Base-by-base conservation (phyloP, 2,329 filamentous ascomycete species). In the Aspergillus fumigatiaffinis region DNA sequence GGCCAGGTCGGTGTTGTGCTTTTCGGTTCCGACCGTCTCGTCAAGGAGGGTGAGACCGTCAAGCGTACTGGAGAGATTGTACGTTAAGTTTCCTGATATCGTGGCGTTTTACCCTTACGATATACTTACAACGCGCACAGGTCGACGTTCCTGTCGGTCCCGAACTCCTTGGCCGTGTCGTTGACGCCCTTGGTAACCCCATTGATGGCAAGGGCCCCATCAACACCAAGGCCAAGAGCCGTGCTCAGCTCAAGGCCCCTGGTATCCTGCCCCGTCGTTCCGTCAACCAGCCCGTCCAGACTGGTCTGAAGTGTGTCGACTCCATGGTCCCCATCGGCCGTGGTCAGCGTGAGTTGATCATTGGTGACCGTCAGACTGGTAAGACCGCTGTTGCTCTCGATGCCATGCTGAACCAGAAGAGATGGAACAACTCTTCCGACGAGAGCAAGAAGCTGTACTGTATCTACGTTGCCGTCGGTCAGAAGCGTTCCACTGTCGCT, bases 271-370 rank as follows among this genome's bases (percentile, higher is more conserved):
- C 94, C 76, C 92, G 94, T 80, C 88, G 84, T 73, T 99, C 94
- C 78, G 94, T 99, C 88, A 92, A 92, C 84, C 86, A 99, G 86
- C 93, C 94, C 69, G 93, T 99, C 69, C 94, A 99, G 88, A 99
- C 94, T 78, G 94, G 94, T 85, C 88, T 97, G 73, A 99, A 99
- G 87, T 96, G 91, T 72, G 86, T 99, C 83, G 94, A 99, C 78
- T 92, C 94, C 82, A 97, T 99, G 94, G 94, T 99, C 72, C 94
- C 94, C 73, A 97, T 99, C 73, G 94, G 94, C 79, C 94, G 94
- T 93, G 94, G 94, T 76, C 94, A 99, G 87, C 94, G 94, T 93
- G 94, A 99, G 85, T 84, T 99, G 87, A 97, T 99, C 80, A 99
- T 99, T 81, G 94, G 94, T 85, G 94, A 99, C 79, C 94, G 94